Evolutionary conservation across 1,139 yeast species (phyloP).

Genomic region (Scheffersomyces illinoinensis): DNA sequence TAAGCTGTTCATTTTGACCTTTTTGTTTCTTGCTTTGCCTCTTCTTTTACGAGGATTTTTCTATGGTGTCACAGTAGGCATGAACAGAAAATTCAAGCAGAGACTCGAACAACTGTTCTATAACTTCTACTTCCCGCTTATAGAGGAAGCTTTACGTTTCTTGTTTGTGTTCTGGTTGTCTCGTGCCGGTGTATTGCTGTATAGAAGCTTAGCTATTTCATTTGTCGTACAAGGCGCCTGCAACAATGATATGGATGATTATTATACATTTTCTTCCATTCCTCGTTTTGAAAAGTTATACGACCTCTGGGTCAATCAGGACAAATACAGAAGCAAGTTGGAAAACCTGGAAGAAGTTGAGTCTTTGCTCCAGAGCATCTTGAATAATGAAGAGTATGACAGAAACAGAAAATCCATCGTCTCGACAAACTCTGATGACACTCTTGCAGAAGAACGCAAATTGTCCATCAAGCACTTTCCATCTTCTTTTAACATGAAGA

Average conservation of each 20-base stretch:
- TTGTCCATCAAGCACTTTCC: conserved; percentile 10
- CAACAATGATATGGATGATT: background rate
- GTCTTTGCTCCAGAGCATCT: conserved; percentile 9
- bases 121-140: conserved; percentile 14
- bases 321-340: conserved; percentile 7
- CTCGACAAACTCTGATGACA: conserved; percentile 12
- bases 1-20: background rate
- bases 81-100: background rate
- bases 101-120: conserved; percentile 5
- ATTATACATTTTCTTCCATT: background rate
- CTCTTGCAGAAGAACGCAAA: conserved; percentile 7
- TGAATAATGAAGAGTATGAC: conserved; percentile 7
- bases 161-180: conserved; percentile 9
- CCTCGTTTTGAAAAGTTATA: conserved; percentile 12
- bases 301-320: conserved; percentile 16
- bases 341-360: conserved; percentile 6
- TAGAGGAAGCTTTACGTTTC: conserved; percentile 12
- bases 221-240: background rate
- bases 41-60: background rate
- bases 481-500: conserved; percentile 7
- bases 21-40: background rate
- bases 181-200: conserved; percentile 1
- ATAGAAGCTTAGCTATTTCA: background rate
- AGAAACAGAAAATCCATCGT: conserved; percentile 8
- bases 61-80: background rate